Percentiles rank a stretch among this genome's conserved stretches.
phyloP scores from a whole-genome alignment of 2,329 filamentous ascomycete genomes.

The Tolypocladium endophyticum region DNA sequence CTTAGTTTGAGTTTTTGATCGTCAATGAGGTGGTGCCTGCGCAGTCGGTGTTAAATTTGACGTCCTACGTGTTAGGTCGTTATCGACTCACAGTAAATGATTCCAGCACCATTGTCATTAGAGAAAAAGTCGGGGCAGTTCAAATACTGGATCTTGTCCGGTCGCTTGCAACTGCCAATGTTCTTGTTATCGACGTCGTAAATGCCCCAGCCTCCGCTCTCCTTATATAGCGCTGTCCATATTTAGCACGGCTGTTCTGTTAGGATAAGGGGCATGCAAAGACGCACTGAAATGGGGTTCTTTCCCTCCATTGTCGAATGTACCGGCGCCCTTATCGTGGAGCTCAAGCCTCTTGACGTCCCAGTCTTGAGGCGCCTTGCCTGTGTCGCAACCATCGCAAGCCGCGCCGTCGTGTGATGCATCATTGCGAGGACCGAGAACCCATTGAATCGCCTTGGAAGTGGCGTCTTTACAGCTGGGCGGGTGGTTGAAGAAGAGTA shows the following conservation, averaged over 20 bases:
- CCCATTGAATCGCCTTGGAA: background rate
- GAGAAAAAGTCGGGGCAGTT: background rate
- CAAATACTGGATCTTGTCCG: background rate
- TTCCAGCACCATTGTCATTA: background rate
- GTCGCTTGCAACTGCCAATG: background rate
- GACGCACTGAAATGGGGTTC: background rate
- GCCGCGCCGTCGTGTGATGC: background rate
- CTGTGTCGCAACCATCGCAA: background rate
- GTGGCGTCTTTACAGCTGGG: background rate
- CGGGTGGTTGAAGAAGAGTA: background rate
- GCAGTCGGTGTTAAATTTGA: background rate
- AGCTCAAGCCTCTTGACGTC: background rate
- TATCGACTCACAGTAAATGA: background rate
- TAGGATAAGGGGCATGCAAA: background rate
- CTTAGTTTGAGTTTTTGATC: background rate
- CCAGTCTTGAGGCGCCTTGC: background rate
- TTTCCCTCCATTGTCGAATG: background rate
- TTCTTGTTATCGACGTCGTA: background rate
- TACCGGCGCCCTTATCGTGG: background rate
- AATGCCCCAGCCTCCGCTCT: background rate
- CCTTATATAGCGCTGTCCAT: background rate
- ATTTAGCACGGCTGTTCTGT: background rate
- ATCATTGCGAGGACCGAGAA: background rate
- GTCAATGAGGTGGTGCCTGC: background rate
- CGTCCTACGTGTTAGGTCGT: background rate